Base-by-base conservation (phyloP, 2,329 filamentous ascomycete species). In the Plectosphaerella sp. region DNA sequence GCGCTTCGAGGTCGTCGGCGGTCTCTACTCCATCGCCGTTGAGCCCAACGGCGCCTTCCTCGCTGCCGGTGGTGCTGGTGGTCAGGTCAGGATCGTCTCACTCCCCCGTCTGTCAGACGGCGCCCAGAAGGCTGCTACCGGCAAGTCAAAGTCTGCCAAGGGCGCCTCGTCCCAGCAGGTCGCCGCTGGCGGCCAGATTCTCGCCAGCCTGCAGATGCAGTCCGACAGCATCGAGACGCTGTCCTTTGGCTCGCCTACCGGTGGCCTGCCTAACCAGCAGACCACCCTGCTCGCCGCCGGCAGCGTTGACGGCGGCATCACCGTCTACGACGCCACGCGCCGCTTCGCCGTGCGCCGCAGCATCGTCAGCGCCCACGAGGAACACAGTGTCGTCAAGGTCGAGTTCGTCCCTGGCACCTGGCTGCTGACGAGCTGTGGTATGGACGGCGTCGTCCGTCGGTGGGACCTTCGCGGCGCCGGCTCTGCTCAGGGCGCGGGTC, bases 321-420 rank as follows among this genome's bases (percentile, higher is more conserved):
- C 85, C 10, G 80, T 99, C 3, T 97, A 91, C 67, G 94, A 99
- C 69, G 87, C 88, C 0, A 84, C 87, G 43, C 87, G 94, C 60
- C 85, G 89, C 49, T 97, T 96, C 64, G 89, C 91, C 3, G 83
- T 95, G n/a, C 81, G 94, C 49, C 77, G 90, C 51, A 86, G 91
- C 64, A 89, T 97, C 58, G 79, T 80, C 48, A 87, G 88, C 48
- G 92, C 90, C 1, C 93, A 96, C 67, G 88, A 92, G 58, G 88
- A 90, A n/a, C 87, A 88, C 62, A 87, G 90, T 1, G 90, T 99
- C 18, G 93, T 97, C 56, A 93, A 95, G 71, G 84, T 97, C 5
- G 91, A 97, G 54, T 99, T 96, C 63, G 82, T 96, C 53, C 76
- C 76, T 64, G 67, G 71, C 58, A 65, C 62, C 57, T 93, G 83